These are phyloP conservation scores for Tilletia caries DNA, from an alignment of 1,284 basidiomycete genomes.

Conservation along the genomic window DNA sequence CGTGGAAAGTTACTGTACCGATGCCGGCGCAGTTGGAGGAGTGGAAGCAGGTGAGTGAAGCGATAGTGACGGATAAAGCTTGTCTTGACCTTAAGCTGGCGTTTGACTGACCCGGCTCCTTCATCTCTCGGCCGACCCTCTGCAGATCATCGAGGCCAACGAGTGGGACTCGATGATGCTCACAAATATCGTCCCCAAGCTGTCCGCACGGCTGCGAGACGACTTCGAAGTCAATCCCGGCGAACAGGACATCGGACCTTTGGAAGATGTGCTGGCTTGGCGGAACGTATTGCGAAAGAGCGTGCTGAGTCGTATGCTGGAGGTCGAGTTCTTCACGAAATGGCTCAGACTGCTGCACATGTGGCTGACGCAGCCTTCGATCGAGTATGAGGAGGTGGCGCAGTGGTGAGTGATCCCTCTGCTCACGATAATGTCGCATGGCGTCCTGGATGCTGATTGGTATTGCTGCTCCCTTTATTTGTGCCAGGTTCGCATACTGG, in stretches of 20 bases:
- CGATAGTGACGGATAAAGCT: too few relatives aligned
- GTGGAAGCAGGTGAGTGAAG: conserved; percentile 27
- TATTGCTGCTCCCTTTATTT: too few relatives aligned
- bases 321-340: conserved; percentile 89
- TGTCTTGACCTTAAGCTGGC: conserved; percentile 16
- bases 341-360: conserved; percentile 87
- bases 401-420: conserved; percentile 65
- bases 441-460: too few relatives aligned
- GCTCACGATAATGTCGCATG: too few relatives aligned
- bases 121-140: background rate
- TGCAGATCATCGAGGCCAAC: conserved; percentile 66
- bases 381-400: conserved; percentile 83
- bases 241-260: conserved; percentile 68
- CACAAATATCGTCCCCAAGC: conserved; percentile 83
- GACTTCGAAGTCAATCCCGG: conserved; percentile 84
- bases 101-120: too few relatives aligned
- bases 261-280: conserved; percentile 79
- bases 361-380: conserved; percentile 80
- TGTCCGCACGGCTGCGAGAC: conserved; percentile 72
- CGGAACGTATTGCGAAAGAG: conserved; percentile 63
- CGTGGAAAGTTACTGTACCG: conserved; percentile 60
- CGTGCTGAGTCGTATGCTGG: conserved; percentile 48
- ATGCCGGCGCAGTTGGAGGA: conserved; percentile 23
- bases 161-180: conserved; percentile 91
- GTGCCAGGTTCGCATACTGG: conserved; percentile 70